These are phyloP conservation scores for Marasmius fiardii DNA, from an alignment of 1,284 basidiomycete genomes.

Conservation along the genomic window DNA sequence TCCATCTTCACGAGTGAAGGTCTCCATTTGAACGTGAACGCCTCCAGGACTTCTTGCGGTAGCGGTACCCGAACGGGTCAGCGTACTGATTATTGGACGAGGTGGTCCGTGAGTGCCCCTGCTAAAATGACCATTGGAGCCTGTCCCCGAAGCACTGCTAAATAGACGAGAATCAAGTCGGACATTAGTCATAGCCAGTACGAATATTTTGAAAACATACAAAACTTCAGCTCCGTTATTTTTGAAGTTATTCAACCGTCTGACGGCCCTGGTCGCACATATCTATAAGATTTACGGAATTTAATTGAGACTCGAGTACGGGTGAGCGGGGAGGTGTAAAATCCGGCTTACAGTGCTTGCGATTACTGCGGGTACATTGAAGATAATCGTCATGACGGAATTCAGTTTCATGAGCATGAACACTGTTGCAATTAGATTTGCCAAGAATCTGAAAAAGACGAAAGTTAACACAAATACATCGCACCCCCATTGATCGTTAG, in stretches of 20 bases:
- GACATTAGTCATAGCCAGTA: background rate
- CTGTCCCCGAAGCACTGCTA: slow-evolving; percentile 9
- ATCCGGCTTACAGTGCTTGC: slow-evolving; percentile 33
- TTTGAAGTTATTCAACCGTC: slow-evolving; percentile 15
- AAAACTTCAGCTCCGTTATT: slow-evolving; percentile 19
- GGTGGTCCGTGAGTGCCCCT: background rate
- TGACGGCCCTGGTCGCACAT: slow-evolving; percentile 12
- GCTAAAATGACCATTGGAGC: background rate
- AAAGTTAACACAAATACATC: background rate
- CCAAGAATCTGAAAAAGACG: slow-evolving; percentile 46
- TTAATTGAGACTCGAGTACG: background rate
- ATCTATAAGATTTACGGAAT: slow-evolving; percentile 2
- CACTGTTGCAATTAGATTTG: slow-evolving; percentile 58
- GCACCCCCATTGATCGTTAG: background rate
- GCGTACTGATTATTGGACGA: background rate
- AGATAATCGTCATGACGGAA: slow-evolving; percentile 24
- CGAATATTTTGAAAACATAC: slow-evolving; percentile 9
- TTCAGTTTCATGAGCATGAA: slow-evolving; percentile 20
- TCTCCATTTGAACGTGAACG: slow-evolving; percentile 36
- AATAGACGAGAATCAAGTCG: background rate
- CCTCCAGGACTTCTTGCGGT: slow-evolving; percentile 1
- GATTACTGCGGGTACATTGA: slow-evolving; percentile 35
- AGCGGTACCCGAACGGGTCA: background rate
- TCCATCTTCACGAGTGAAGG: slow-evolving; percentile 25
- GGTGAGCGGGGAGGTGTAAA: slow-evolving; percentile 1